Evolutionary conservation across 2,329 filamentous ascomycete species (phyloP).

Genomic region (Alternaria gansuensis): DNA sequence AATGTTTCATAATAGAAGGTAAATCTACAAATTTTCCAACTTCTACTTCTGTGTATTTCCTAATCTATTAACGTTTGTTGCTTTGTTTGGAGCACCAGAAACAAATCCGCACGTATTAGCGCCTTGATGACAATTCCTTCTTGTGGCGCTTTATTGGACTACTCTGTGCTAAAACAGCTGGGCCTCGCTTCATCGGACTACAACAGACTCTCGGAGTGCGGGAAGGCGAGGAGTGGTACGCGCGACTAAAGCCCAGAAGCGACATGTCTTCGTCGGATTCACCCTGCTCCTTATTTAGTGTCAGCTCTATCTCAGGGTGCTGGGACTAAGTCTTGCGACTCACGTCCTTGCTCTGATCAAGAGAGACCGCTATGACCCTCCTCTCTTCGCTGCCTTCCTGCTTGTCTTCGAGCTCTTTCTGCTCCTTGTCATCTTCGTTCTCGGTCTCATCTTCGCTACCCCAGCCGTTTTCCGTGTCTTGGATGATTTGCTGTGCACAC

Average conservation of each 20-base stretch:
- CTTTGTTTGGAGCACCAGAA: too few species aligned
- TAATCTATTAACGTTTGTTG: too few species aligned
- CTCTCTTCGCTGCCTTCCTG: not conserved
- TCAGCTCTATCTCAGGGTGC: not conserved
- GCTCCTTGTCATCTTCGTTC: not conserved
- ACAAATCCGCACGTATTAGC: too few species aligned
- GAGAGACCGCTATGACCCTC: not conserved
- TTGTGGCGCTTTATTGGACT: too few species aligned
- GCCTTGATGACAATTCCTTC: too few species aligned
- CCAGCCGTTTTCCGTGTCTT: not conserved
- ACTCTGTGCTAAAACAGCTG: too few species aligned
- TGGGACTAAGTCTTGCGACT: conserved; percentile 3
- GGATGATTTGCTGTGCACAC: not conserved
- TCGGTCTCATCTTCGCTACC: conserved; percentile 1
- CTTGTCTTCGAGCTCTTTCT: not conserved
- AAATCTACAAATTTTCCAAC: too few species aligned
- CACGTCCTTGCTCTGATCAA: conserved; percentile 1
- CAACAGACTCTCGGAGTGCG: too few species aligned
- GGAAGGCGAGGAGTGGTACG: too few species aligned
- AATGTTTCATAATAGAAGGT: too few species aligned
- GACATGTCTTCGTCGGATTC: not conserved
- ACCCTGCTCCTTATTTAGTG: not conserved
- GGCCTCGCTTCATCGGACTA: too few species aligned
- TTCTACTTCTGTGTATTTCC: too few species aligned
- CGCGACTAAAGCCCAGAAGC: not conserved